Percentiles rank a stretch among this genome's conserved stretches.
Evolutionary conservation across 1,139 yeast species (phyloP).

Genomic region (Yamadazyma kanchanaburiensis): DNA sequence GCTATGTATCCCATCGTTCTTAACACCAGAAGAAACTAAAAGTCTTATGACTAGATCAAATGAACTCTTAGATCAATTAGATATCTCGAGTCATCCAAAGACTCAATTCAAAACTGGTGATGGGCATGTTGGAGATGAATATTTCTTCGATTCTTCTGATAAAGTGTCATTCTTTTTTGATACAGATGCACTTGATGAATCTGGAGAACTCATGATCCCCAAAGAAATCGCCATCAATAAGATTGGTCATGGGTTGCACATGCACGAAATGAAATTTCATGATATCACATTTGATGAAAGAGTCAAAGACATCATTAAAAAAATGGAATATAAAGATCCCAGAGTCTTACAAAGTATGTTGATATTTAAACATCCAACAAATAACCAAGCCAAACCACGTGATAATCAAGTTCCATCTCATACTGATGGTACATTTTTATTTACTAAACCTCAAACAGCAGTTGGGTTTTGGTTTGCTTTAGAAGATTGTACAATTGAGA

Average conservation of each 20-base stretch:
- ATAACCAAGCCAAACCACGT: conserved; percentile 28
- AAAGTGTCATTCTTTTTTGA: conserved; percentile 72
- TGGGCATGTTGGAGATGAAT: conserved; percentile 70
- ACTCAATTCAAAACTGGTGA: conserved; percentile 70
- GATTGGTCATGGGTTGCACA: conserved; percentile 77
- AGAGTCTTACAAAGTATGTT: conserved; percentile 77
- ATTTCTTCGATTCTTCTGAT: conserved; percentile 68
- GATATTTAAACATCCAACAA: conserved; percentile 68
- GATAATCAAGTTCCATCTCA: conserved; percentile 75
- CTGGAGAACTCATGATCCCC: conserved; percentile 50
- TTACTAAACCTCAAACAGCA: conserved; percentile 68
- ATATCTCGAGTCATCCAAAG: conserved; percentile 60
- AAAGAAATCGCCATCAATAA: conserved; percentile 64
- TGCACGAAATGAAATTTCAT: conserved; percentile 45
- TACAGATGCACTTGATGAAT: conserved; percentile 59
- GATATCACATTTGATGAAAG: conserved; percentile 50
- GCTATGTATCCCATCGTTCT: conserved; percentile 56
- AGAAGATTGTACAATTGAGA: conserved; percentile 64
- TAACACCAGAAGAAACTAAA: conserved; percentile 37
- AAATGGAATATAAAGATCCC: conserved; percentile 59
- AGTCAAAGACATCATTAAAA: conserved; percentile 49
- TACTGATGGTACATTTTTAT: conserved; percentile 72
- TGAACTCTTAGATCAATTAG: conserved; percentile 45
- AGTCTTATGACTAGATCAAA: conserved; percentile 42
- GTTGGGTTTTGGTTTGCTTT: conserved; percentile 83